phyloP scores from a whole-genome alignment of 345 rosid genomes.

The Salix dunnii region DNA sequence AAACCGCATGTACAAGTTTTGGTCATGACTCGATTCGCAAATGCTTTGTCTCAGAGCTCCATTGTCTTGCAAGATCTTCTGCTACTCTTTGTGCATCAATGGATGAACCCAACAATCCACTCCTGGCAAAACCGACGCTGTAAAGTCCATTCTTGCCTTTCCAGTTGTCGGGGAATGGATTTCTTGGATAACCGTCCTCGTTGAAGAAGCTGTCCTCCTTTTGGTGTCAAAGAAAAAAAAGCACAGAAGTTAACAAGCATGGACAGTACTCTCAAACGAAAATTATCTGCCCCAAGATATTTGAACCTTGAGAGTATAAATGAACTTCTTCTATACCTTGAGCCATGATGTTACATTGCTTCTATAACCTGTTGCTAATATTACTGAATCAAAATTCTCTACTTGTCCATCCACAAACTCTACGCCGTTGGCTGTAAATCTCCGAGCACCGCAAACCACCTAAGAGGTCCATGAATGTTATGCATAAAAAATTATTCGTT shows the following conservation, averaged over 20 bases:
- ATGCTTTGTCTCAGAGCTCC: conserved; percentile 26
- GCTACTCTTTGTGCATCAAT: conserved; percentile 34
- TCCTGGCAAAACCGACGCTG: conserved; percentile 27
- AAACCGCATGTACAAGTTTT: background rate
- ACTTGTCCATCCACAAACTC: conserved; percentile 41
- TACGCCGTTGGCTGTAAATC: conserved; percentile 36
- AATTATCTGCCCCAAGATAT: background rate
- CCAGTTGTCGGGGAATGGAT: conserved; percentile 30
- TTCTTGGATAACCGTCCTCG: conserved; percentile 16
- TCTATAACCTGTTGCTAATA: conserved; percentile 50
- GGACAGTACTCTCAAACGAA: background rate
- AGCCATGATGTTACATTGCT: conserved; percentile 47
- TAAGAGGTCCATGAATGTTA: conserved; percentile 2
- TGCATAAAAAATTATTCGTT: no score
- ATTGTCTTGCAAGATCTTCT: conserved; percentile 25
- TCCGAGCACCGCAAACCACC: conserved; percentile 33
- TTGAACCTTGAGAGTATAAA: no score
- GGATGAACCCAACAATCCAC: conserved; percentile 31
- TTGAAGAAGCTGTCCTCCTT: conserved; percentile 27
- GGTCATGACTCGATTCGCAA: background rate
- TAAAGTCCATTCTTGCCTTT: conserved; percentile 35
- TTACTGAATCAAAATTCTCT: conserved; percentile 37
- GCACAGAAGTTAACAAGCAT: background rate
- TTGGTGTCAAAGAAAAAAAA: background rate
- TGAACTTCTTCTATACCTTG: conserved; percentile 19